Percentiles rank a stretch among this genome's conserved stretches.
These are phyloP conservation scores for Bisporella sp. DNA, from an alignment of 2,329 filamentous ascomycete species.

Conservation along the genomic window DNA sequence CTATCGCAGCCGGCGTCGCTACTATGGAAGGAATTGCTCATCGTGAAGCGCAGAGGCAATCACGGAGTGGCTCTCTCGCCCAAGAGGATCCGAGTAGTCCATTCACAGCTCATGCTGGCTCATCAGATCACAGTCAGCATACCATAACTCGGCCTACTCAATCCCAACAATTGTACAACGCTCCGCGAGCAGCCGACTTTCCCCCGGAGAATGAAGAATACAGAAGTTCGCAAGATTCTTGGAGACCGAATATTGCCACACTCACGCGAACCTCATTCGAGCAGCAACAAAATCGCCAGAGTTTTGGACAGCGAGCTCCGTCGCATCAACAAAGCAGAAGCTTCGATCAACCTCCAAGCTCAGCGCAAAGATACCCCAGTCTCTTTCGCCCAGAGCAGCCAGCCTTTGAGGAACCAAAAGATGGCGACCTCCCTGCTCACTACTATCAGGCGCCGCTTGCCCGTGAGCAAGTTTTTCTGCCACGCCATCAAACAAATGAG, in stretches of 20 bases:
- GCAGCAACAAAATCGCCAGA: conserved; percentile 1
- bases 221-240: conserved; percentile 18
- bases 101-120: conserved; percentile 3
- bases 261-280: conserved; percentile 1
- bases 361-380: conserved; percentile 42
- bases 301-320: conserved; percentile 6
- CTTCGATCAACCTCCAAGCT: conserved; percentile 38
- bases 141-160: neutral
- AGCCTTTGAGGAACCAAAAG: conserved; percentile 14
- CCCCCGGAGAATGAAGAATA: neutral
- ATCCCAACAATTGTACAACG: neutral
- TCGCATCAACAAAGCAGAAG: conserved; percentile 1
- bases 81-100: neutral
- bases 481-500: conserved; percentile 34
- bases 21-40: neutral
- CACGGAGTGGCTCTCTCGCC: neutral
- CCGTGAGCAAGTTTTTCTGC: conserved; percentile 29
- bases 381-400: conserved; percentile 32
- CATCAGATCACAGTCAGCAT: conserved; percentile 7
- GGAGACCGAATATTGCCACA: conserved; percentile 12
- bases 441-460: conserved; percentile 21
- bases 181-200: neutral
- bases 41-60: neutral
- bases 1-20: neutral
- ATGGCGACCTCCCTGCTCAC: conserved; percentile 19